Evolutionary conservation across 1,139 yeast genomes (phyloP), one percentile per base, ranked within the genome.

Genomic region (Pichia sp.): DNA sequence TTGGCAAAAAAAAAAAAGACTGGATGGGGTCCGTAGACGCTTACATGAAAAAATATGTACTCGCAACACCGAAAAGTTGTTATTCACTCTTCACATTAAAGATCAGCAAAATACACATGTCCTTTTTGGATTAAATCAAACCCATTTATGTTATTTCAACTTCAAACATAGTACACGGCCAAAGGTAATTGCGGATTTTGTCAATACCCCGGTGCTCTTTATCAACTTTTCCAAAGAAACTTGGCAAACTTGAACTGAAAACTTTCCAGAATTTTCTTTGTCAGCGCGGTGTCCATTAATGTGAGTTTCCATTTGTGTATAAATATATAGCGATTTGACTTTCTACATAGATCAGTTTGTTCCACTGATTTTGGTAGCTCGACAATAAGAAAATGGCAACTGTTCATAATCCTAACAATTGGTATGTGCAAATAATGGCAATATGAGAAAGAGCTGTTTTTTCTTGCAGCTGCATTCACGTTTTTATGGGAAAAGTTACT

Each of bases 361-460:
- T 5, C 35, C n/a, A 33, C 5, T 33, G 23, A n/a, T 11, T 8
- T 33, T 23, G n/a, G 16, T 33, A 7, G 5, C 5, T 11, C n/a
- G n/a, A 33, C 6, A 33, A 33, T 11, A 8, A 33, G 23, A 46
- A 28, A 31, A 81, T 82, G 90, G 85, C 80, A 44, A 56, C 58
- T 36, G 88, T 83, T 39, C 83, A 82, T 61, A 84, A 84, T 68
- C 94, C 94, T 40, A 83, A 84, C 64, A 84, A 84, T 75, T 84
- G 92, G 81, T 75, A 71, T 52, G 80, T 73, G 32, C 9, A 5
- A 23, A n/a, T 16, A 16, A 16, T 16, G 23, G 23, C 23, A 16
- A 16, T 16, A 16, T 16, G 23, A 16, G 23, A 16, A 16, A 16
- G 23, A 16, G 2, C 23, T 16, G 23, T 16, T 16, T 16, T 16